These are phyloP conservation scores for Didymella lethalis DNA, from an alignment of 2,329 filamentous ascomycete species.

Conservation along the genomic window DNA sequence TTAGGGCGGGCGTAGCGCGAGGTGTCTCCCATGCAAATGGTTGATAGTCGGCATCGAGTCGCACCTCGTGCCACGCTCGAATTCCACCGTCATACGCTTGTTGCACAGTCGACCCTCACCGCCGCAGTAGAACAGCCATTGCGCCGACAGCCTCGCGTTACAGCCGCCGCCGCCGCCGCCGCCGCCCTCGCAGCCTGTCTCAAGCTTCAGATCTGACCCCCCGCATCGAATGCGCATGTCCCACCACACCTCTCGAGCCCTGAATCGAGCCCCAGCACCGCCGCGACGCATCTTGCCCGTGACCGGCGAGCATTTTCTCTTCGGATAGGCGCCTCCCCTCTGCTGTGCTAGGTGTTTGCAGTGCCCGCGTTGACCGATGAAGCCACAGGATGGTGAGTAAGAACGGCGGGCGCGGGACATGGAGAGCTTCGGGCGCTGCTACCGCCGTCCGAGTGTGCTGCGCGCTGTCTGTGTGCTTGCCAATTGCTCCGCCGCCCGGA, in stretches of 20 bases:
- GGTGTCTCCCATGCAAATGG: constrained; percentile 14
- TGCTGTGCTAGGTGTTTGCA: constrained; percentile 12
- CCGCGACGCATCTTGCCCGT: constrained; percentile 15
- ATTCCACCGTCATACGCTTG: not conserved
- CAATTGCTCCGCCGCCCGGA: not conserved
- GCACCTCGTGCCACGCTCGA: constrained; percentile 13
- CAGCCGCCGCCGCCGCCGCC: constrained; percentile 13
- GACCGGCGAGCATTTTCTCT: constrained; percentile 17
- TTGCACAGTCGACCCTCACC: constrained; percentile 4
- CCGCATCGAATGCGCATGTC: constrained; percentile 22
- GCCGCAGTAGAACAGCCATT: constrained; percentile 1
- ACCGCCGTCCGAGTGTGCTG: not conserved
- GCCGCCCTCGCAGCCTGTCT: constrained; percentile 15
- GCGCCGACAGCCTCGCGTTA: constrained; percentile 10
- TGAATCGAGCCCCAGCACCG: constrained; percentile 15
- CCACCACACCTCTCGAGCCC: constrained; percentile 13
- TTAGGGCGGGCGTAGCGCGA: constrained; percentile 16
- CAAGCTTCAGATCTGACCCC: constrained; percentile 10
- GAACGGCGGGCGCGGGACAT: constrained; percentile 5
- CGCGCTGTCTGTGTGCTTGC: not conserved
- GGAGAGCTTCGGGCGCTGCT: constrained; percentile 3
- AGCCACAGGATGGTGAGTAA: constrained; percentile 24
- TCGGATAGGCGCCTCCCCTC: constrained; percentile 7
- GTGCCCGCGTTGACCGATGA: constrained; percentile 22
- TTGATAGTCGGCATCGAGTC: constrained; percentile 9